Percentiles rank a stretch among this genome's conserved stretches.
Evolutionary conservation across 1,139 yeast species (phyloP).

Genomic region (Pichia sp.): DNA sequence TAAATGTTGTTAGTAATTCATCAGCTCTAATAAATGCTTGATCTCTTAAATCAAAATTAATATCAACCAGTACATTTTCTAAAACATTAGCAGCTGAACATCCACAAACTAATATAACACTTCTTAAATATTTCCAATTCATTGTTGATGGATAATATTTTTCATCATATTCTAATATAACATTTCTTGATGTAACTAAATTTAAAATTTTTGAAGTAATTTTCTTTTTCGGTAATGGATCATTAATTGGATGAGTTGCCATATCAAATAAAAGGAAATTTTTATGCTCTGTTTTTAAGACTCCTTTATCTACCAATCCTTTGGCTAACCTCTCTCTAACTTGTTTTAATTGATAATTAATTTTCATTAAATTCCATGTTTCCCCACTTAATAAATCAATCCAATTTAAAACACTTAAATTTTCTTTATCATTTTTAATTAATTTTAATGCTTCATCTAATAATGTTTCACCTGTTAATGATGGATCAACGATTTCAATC

Average conservation of each 20-base stretch:
- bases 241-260: slow-evolving; percentile 98
- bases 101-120: slow-evolving; percentile 79
- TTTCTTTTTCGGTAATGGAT: slow-evolving; percentile 72
- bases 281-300: slow-evolving; percentile 89
- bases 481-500: slow-evolving; percentile 78
- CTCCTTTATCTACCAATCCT: slow-evolving; percentile 97
- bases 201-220: slow-evolving; percentile 67
- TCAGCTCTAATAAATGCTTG: slow-evolving; percentile 91
- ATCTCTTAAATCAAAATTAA: slow-evolving; percentile 87
- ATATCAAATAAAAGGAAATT: slow-evolving; percentile 91
- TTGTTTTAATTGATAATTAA: slow-evolving; percentile 91
- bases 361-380: slow-evolving; percentile 95
- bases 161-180: slow-evolving; percentile 43
- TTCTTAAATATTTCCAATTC: slow-evolving; percentile 66
- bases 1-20: slow-evolving; percentile 72
- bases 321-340: slow-evolving; percentile 95
- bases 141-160: slow-evolving; percentile 61
- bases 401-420: slow-evolving; percentile 85
- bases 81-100: slow-evolving; percentile 94
- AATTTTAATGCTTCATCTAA: slow-evolving; percentile 88
- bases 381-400: slow-evolving; percentile 91
- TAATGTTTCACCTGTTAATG: slow-evolving; percentile 90
- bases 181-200: slow-evolving; percentile 64
- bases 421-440: slow-evolving; percentile 79
- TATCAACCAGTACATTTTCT: slow-evolving; percentile 75